These are phyloP conservation scores for Funneliformis caledonium DNA, from an alignment of 371 early-diverging fungal genomes.

Conservation along the genomic window DNA sequence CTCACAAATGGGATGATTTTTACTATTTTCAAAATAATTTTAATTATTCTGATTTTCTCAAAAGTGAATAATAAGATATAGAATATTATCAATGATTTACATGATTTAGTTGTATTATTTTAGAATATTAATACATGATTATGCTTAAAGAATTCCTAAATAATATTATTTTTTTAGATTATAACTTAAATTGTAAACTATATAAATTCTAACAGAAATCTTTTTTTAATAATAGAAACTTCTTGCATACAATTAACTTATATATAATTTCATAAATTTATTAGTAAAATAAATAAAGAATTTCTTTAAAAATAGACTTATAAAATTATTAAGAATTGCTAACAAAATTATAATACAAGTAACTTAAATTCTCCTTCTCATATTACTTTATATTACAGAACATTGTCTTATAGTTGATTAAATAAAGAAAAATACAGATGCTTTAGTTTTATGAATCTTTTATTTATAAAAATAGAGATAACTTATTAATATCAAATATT, in stretches of 20 bases:
- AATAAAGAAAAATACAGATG: conserved; percentile 23
- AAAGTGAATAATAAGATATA: neutral
- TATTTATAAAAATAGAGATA: neutral
- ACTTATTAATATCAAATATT: neutral
- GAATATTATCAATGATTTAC: neutral
- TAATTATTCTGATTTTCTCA: conserved; percentile 8
- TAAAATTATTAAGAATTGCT: conserved; percentile 34
- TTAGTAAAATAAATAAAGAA: conserved; percentile 33
- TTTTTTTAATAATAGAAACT: neutral
- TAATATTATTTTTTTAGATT: neutral
- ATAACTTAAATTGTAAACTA: neutral
- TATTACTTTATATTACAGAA: conserved; percentile 38
- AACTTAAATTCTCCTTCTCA: conserved; percentile 38
- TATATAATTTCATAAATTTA: neutral
- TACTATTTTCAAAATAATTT: neutral
- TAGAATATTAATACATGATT: neutral
- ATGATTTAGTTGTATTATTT: neutral
- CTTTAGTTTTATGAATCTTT: conserved; percentile 4
- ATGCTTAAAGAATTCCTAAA: neutral
- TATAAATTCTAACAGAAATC: neutral
- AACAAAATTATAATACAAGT: conserved; percentile 43
- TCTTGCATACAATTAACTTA: neutral
- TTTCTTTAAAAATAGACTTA: conserved; percentile 33
- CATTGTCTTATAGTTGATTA: conserved; percentile 43
- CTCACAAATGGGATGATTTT: neutral